These are phyloP conservation scores for Prototheca cutis DNA, from an alignment of 163 green algal genomes.

Conservation along the genomic window DNA sequence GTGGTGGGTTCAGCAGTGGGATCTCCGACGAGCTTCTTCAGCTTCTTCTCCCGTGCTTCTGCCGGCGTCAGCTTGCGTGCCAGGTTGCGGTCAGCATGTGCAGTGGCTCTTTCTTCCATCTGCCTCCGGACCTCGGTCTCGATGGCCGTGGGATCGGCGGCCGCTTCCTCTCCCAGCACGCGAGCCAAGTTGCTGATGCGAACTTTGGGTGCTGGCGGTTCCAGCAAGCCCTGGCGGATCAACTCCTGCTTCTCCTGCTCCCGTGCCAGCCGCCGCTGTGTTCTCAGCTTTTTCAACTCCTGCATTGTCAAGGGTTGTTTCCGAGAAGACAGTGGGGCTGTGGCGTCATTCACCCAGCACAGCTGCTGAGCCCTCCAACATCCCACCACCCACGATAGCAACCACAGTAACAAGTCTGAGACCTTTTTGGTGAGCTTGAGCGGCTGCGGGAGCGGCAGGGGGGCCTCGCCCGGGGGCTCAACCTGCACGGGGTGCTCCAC, in stretches of 20 bases:
- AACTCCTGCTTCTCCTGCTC: conserved; percentile 98
- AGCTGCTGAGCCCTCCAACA: too few relatives aligned
- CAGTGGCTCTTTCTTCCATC: conserved; percentile 67
- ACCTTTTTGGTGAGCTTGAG: conserved; percentile 85
- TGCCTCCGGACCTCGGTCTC: conserved; percentile 81
- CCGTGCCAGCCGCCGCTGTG: conserved; percentile 71
- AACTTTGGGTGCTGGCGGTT: conserved; percentile 89
- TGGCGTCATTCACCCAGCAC: too few relatives aligned
- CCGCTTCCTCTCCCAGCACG: conserved; percentile 75
- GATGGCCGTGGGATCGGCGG: conserved; percentile 81
- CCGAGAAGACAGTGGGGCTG: not conserved
- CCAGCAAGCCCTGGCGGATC: conserved; percentile 85
- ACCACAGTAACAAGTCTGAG: too few relatives aligned
- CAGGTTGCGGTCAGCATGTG: conserved; percentile 95
- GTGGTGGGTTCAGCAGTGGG: conserved; percentile 15
- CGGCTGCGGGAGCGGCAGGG: conserved; percentile 75
- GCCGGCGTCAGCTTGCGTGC: conserved; percentile 85
- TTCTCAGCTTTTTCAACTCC: conserved; percentile 94
- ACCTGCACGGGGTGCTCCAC: conserved; percentile 93
- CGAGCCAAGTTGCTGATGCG: conserved; percentile 94
- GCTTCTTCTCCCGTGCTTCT: conserved; percentile 52
- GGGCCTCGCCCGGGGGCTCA: conserved; percentile 73
- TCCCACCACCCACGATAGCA: too few relatives aligned
- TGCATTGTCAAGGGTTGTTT: conserved; percentile 3
- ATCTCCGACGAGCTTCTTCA: conserved; percentile 26